Base-by-base conservation (phyloP, 148 eudicot genomes). In the Rhododendron mucronatum region DNA sequence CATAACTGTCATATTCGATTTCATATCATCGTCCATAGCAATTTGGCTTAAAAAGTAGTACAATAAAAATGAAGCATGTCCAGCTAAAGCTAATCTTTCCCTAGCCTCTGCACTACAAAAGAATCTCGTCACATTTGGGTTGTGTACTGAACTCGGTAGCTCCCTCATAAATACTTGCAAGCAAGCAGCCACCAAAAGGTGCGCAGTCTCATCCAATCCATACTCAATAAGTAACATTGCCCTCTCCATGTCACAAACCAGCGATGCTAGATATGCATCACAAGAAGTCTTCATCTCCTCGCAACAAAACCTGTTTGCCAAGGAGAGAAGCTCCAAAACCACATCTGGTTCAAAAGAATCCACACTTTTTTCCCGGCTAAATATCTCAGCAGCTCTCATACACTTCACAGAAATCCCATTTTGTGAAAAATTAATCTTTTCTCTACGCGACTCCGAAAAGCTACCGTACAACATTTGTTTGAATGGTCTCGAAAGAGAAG, bases 141-240 rank as follows among this genome's bases (percentile, higher is more conserved):
- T 88, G 12, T 89, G 90, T 87, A 96, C 63, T 20, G 93, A 90
- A 80, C 91, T 87, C 2, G 98, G 99, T 57, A 96, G 88, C 88
- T 95, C 96, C 84, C 99, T 92, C 86, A 96, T 82, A 44, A 95
- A 91, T 6, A 95, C 91, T 86, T 96, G 99, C 91, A 96, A 91
- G 84, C 98, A 96, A 86, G 98, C 93, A n/a, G 94, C 93, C 73
- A 94, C 94, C 35, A 96, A 89, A 82, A 95, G 93, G 87, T 92
- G 88, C 65, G 99, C 96, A 23, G 86, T 85, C 88, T 94, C 95
- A 88, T 94, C 95, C 89, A 96, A 89, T 59, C 98, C 98, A 82
- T 95, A 95, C 8, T 96, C 95, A 86, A 96, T 91, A 16, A 96
- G 91, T 85, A 89, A 33, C 89, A 91, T 67, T 7, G 98, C 99